Base-by-base conservation (phyloP, 164 flowering plant genomes). In the Stephania yunnanensis region DNA sequence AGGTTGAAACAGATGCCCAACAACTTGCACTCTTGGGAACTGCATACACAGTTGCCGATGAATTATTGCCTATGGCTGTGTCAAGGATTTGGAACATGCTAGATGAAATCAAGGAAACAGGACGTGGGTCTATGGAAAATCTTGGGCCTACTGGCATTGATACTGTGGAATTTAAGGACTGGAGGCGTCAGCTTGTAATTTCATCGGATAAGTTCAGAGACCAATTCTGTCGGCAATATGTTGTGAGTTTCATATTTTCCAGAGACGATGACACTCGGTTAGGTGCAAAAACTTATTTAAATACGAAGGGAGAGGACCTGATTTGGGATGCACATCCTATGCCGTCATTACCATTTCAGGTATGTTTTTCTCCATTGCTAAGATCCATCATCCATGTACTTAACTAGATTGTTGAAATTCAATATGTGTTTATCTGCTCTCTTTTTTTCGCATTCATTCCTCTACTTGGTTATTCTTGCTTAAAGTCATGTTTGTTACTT, bases 281-380 rank as follows among this genome's bases (percentile, higher is more conserved):
- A 72, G 88, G 90, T 84, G 97, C 94, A 71, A 86, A 77, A 52
- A 90, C 87, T 64, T 95, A 95, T 87, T 79, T 95, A 61, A 78
- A 76, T 77, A 92, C 86, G 67, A 80, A 84, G 74, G 88, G 87
- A 48, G 88, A 84, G 70, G 92, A 92, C 75, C 76, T 87, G 12
- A 75, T 79, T 70, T 84, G 87, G 93, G 90, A 83, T 46, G 79
- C 93, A 44, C 91, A 89, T 71, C 91, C 95, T 58, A 85, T 92
- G 76, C 98, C 98, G 73, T 93, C 99, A 11, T 81, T 89, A 78
- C 97, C 99, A 36, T 95, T 95, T 84, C 99, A 92, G 97, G 98
- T 95, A 46, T 9, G 67, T n/a, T 71, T 29, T 75, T 52, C 65
- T 71, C 42, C 48, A 25, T 36, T 78, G 69, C 20, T 63, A 11